Evolutionary conservation across 148 eudicot species (phyloP).

Genomic region (Vaccinium vitisidaea): DNA sequence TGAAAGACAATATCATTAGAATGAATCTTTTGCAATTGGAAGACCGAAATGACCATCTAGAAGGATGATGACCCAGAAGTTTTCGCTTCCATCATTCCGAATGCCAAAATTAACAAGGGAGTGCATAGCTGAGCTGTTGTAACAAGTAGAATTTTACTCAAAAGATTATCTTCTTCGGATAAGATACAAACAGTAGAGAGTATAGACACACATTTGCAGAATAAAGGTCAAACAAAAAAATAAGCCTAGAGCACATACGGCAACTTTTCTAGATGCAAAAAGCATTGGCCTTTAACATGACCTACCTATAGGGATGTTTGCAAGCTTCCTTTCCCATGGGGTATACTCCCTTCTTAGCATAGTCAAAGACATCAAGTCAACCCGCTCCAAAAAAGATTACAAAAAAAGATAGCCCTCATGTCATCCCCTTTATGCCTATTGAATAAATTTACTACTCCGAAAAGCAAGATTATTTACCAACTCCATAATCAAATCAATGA

Average conservation of each 20-base stretch:
- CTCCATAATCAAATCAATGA: background rate
- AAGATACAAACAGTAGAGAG: background rate
- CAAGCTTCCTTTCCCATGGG: background rate
- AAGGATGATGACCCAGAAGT: background rate
- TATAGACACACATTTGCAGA: background rate
- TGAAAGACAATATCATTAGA: background rate
- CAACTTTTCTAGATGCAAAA: background rate
- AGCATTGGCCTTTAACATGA: background rate
- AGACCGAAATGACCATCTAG: background rate
- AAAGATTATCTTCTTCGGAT: background rate
- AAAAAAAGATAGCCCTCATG: background rate
- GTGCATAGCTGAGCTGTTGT: background rate
- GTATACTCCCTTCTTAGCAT: background rate
- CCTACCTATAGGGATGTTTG: slow-evolving; percentile 3
- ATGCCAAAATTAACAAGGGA: slow-evolving; percentile 6
- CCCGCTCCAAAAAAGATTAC: background rate
- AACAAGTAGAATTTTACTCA: background rate
- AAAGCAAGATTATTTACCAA: background rate
- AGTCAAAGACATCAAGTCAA: background rate
- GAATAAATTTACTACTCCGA: background rate
- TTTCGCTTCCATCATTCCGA: background rate
- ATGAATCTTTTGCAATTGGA: background rate
- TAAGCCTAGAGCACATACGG: slow-evolving; percentile 1
- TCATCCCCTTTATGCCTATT: background rate
- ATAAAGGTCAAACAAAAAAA: background rate